Base-by-base conservation (phyloP, 495 filamentous ascomycete species). In the Cenococcum geophilum region DNA sequence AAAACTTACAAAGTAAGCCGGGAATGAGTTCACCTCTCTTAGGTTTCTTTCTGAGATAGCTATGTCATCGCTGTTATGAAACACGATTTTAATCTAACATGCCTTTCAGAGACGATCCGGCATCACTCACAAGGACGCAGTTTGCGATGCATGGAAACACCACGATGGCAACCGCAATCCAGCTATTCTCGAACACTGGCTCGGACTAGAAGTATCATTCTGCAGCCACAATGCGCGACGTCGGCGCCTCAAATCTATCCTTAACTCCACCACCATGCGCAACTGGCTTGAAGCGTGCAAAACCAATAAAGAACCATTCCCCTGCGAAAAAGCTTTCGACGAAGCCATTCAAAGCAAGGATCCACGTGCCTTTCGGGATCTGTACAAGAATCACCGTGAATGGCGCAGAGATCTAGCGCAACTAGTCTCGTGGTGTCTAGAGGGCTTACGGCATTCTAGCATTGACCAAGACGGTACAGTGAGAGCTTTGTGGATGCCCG, bases 221-320 rank as follows among this genome's bases (percentile, higher is more conserved):
- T 62, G 60, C 42, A 62, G 1, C 32, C 42, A 43, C 16, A 62
- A 62, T 21, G 60, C 60, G 5, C 53, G 60, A 2, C 27, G 60
- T 18, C 23, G 21, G 12, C 54, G 53, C 22, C 55, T 62, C 20
- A 62, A 62, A 53, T 27, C 37, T 18, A 36, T 62, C 18, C 16
- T 62, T 10, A 53, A 58, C 22, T 49, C 53, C 0, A 35, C 60
- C 2, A 62, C 60, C 4, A 57, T 62, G 42, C 60, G 60, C 4
- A 48, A 49, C 53, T 62, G 60, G 60, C 49, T 62, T 8, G 60
- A 62, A 18, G 54, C 53, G 5, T 62, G 60, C 45, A 48, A 37
- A 32, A 51, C 23, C 36, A 47, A 51, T 6, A 55, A 42, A 57
- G 21, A 40, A 14, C 25, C 32, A 0, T 20, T 43, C 47, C n/a